phyloP scores from a whole-genome alignment of 805 yeast genomes.

The Kazachstania kunashirensis region DNA sequence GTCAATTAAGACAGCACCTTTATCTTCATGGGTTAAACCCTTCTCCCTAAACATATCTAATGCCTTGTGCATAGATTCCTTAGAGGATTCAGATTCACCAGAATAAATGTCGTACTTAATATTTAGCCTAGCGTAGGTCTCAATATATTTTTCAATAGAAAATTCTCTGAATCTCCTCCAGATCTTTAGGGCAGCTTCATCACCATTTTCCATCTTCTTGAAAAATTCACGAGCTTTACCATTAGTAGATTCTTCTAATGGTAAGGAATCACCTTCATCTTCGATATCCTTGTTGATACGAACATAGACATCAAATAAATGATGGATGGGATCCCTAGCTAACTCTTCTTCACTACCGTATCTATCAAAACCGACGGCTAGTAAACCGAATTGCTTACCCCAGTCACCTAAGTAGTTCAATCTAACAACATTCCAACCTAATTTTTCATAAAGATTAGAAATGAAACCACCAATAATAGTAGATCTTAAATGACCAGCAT shows the following conservation, averaged over 20 bases:
- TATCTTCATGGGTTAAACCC: slow-evolving; percentile 70
- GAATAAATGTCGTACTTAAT: slow-evolving; percentile 81
- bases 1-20: slow-evolving; percentile 85
- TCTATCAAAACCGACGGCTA: slow-evolving; percentile 84
- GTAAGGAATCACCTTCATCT: slow-evolving; percentile 41
- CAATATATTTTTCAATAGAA: slow-evolving; percentile 75
- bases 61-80: slow-evolving; percentile 59
- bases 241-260: slow-evolving; percentile 48
- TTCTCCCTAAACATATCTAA: slow-evolving; percentile 52
- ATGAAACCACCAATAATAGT: slow-evolving; percentile 97
- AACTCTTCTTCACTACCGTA: slow-evolving; percentile 75
- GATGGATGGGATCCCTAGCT: slow-evolving; percentile 77
- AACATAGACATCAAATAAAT: slow-evolving; percentile 90
- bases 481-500: slow-evolving; percentile 96
- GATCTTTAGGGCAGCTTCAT: slow-evolving; percentile 58
- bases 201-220: slow-evolving; percentile 90
- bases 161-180: slow-evolving; percentile 90
- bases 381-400: slow-evolving; percentile 97
- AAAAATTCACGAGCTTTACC: slow-evolving; percentile 81
- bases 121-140: slow-evolving; percentile 85
- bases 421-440: slow-evolving; percentile 89
- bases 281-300: slow-evolving; percentile 69
- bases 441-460: slow-evolving; percentile 76
- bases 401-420: slow-evolving; percentile 97
- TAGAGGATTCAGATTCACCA: slow-evolving; percentile 91